phyloP scores from a whole-genome alignment of 1,284 basidiomycete genomes.

The Ganoderma boninense region DNA sequence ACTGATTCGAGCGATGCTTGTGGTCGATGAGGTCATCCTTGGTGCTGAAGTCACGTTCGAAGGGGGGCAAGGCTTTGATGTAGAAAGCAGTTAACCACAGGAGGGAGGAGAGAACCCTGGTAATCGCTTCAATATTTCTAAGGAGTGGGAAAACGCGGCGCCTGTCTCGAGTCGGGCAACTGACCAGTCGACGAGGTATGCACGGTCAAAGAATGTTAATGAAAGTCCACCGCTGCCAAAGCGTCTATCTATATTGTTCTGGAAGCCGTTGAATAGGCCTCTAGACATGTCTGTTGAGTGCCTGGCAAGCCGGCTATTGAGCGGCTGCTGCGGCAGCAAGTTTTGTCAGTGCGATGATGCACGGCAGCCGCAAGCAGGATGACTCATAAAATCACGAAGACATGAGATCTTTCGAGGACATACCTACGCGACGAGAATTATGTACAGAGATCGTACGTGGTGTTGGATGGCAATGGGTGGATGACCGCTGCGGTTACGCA shows the following conservation, averaged over 20 bases:
- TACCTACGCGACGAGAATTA: background rate
- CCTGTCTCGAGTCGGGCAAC: background rate
- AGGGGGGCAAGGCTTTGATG: slow-evolving; percentile 53
- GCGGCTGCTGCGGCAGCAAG: background rate
- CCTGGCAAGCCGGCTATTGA: background rate
- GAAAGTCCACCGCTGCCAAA: slow-evolving; percentile 49
- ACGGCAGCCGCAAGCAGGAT: background rate
- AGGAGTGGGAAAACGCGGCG: background rate
- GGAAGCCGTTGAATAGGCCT: background rate
- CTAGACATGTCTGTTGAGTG: background rate
- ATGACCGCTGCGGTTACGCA: background rate
- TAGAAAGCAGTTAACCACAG: slow-evolving; percentile 54
- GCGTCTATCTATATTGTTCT: slow-evolving; percentile 7
- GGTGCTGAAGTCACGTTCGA: slow-evolving; percentile 59
- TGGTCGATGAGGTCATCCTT: slow-evolving; percentile 63
- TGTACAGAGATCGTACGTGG: background rate
- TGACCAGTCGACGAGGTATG: slow-evolving; percentile 49
- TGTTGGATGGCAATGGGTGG: background rate
- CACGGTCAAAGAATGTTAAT: slow-evolving; percentile 55
- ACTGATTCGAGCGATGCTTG: slow-evolving; percentile 61
- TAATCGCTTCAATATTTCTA: background rate
- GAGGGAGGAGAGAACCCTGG: slow-evolving; percentile 53
- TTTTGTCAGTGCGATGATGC: background rate
- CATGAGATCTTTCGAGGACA: background rate
- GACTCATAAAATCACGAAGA: background rate